Evolutionary conservation across 2,329 filamentous ascomycete genomes (phyloP), one percentile per base, ranked within the genome.

Genomic region (Xylaria arbuscula): DNA sequence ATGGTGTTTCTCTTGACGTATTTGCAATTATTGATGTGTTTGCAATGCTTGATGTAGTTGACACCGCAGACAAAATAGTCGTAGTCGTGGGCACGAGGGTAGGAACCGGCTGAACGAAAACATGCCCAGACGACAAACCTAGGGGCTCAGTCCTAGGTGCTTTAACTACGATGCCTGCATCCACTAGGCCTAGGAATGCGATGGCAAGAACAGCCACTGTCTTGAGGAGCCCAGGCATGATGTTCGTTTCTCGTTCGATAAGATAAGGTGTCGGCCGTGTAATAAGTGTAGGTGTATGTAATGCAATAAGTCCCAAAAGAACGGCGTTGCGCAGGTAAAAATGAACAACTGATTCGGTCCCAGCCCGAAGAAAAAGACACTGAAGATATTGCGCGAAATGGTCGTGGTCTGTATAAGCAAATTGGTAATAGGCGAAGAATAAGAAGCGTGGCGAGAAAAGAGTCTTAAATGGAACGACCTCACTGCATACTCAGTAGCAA

Each of bases 111-210:
- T 32, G 17, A 11, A 57, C 55, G 24, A 57, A 57, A 13, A 47
- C 38, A 11, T 42, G 36, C 1, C 38, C 55, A 3, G 38, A 57
- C 19, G 32, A 34, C 6, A 62, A 13, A 8, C 13, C 36, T 7
- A 53, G 24, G 11, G 2, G 62, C 51, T 24, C 66, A 8, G 66
- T 68, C 45, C 66, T 36, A 2, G 66, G 62, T 8, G 62, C 62
- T 22, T 57, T 62, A 7, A 19, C 38, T 28, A 68, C 40, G 50
- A 54, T 48, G 6, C 62, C 66, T 56, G 66, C 66, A 45, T 65
- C 62, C 11, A 57, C 47, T 11, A 45, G 32, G 45, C 22, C 28
- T 2, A 57, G 53, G 28, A 66, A 32, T 24, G 48, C 32, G 6
- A 64, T 13, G 32, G 55, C 55, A 19, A 57, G 38, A n/a, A 45